Percentiles rank a stretch among this genome's conserved stretches.
These are phyloP conservation scores for Penicillium salamii DNA, from an alignment of 495 filamentous ascomycete genomes.

Conservation along the genomic window DNA sequence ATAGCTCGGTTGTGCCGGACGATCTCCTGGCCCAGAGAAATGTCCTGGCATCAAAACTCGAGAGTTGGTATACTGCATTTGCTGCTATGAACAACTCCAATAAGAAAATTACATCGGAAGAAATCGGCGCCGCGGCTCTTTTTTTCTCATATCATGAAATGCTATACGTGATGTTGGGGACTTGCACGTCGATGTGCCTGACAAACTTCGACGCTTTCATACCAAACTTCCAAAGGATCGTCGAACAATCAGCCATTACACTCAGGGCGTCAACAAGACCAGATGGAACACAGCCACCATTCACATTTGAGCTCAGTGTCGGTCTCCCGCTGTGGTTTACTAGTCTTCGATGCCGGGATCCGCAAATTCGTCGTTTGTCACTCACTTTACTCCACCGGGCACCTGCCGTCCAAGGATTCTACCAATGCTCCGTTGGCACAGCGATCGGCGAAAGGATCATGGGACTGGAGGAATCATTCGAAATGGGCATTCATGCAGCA, in stretches of 20 bases:
- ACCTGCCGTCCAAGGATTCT: conserved; percentile 25
- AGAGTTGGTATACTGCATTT: conserved; percentile 14
- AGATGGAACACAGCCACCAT: conserved; percentile 26
- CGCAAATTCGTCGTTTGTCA: conserved; percentile 22
- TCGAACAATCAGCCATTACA: conserved; percentile 23
- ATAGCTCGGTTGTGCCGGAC: conserved; percentile 2
- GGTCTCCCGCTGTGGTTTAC: conserved; percentile 26
- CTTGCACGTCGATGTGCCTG: conserved; percentile 7
- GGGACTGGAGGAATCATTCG: conserved; percentile 20
- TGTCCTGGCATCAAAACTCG: conserved; percentile 4
- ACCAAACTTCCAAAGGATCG: conserved; percentile 22
- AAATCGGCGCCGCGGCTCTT: conserved; percentile 6
- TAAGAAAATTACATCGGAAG: background rate
- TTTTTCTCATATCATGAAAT: conserved; percentile 11
- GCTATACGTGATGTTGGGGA: conserved; percentile 7
- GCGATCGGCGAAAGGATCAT: conserved; percentile 16
- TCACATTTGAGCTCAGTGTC: conserved; percentile 30
- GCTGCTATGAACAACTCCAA: background rate
- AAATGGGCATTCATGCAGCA: background rate
- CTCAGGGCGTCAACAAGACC: conserved; percentile 9
- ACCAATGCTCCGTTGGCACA: conserved; percentile 15
- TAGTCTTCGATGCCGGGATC: conserved; percentile 28
- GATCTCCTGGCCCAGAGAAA: conserved; percentile 9
- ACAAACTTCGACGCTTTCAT: conserved; percentile 20
- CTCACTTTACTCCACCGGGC: conserved; percentile 19